Evolutionary conservation across 139 green algal genomes (phyloP).

Genomic region (Zygnema cylindricum): DNA sequence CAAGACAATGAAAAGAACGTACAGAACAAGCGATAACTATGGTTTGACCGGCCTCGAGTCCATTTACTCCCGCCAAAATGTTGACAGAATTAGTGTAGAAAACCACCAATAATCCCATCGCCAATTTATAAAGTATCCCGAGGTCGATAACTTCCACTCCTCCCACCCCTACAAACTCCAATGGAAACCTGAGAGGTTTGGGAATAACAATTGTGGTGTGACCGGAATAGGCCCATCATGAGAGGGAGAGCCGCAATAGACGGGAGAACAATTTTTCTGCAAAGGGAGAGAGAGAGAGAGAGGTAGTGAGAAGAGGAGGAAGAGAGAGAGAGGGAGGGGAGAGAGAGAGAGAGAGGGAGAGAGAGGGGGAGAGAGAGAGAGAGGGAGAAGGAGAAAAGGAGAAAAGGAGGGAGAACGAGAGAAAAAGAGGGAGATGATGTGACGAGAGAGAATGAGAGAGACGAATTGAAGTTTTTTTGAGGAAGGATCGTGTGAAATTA

Average conservation of each 20-base stretch:
- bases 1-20: slow-evolving; percentile 10
- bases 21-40: slow-evolving; percentile 89
- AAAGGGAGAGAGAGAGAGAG: slow-evolving; percentile 9
- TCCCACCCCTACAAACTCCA: no score
- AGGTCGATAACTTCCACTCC: background rate
- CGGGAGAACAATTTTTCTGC: slow-evolving; percentile 90
- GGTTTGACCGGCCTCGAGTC: slow-evolving; percentile 94
- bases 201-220: slow-evolving; percentile 79
- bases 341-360: slow-evolving; percentile 2
- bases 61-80: slow-evolving; percentile 96
- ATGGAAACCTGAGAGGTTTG: slow-evolving; percentile 72
- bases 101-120: slow-evolving; percentile 91
- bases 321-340: slow-evolving; percentile 14
- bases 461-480: no score
- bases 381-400: slow-evolving; percentile 12
- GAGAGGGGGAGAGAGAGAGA: slow-evolving; percentile 15
- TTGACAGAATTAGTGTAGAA: slow-evolving; percentile 99
- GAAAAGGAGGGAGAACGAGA: background rate
- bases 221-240: slow-evolving; percentile 86
- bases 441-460: slow-evolving; percentile 7
- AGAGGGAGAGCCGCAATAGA: slow-evolving; percentile 88
- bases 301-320: background rate
- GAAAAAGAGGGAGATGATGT: background rate
- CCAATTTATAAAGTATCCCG: slow-evolving; percentile 83
- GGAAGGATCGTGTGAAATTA: no score